Base-by-base conservation (phyloP, 1,139 yeast species). In the Candida neerlandica region DNA sequence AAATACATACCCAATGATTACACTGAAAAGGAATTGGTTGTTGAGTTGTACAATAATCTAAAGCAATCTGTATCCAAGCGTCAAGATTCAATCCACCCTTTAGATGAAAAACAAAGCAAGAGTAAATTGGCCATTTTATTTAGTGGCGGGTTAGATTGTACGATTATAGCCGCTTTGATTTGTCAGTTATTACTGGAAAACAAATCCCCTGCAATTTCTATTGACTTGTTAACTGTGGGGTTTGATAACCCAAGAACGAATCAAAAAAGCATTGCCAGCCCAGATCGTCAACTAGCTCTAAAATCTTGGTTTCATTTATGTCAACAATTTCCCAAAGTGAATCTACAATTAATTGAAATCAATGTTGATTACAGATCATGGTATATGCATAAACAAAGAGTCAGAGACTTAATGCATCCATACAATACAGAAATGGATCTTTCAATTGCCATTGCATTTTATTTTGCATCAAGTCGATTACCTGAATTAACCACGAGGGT, bases 101-200 rank as follows among this genome's bases (percentile, higher is more conserved):
- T 80, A 30, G 77, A 73, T 52, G 54, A 65, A 9, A 52, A 60
- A 1, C 43, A 44, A 11, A 65, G 65, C 14, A 70, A 61, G 23
- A 65, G 80, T 2, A 59, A 45, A 23, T 63, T 88, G 23, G 90
- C 89, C 0, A 73, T 94, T 0, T 68, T 94, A 33, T 94, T 90
- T 62, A 90, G 97, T 39, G 99, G 99, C 1, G 99, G 99, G 0
- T 72, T 94, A 9, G 99, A 94, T 60, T 94, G 99, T 63, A 86
- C 97, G 0, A 69, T 94, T 0, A 60, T 94, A 12, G 91, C 96
- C 18, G 70, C 71, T 1, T 49, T 75, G 16, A 55, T 73, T n/a
- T 65, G 73, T 45, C 66, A 69, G 43, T 65, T 70, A 48, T 47
- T 56, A 39, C 48, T 50, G 11, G 54, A 51, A 6, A 26, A 30